Evolutionary conservation across 495 filamentous ascomycete genomes (phyloP), one percentile per base, ranked within the genome.

Genomic region (Tuber brumale): DNA sequence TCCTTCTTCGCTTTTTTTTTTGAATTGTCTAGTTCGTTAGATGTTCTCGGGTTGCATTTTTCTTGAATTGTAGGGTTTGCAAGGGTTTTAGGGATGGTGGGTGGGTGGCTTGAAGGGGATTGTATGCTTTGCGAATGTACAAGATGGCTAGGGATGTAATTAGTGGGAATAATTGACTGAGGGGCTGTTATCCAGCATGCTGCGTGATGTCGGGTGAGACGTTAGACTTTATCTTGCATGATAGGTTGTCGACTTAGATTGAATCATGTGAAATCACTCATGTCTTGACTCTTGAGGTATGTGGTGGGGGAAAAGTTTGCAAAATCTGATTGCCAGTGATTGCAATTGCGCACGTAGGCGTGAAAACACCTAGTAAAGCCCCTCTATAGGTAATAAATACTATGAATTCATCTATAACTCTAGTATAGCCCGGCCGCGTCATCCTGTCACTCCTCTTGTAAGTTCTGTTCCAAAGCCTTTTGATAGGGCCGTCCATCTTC

Each of bases 21-120:
- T 66, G 57, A 66, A 66, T 66, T 35, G 57, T 35, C 57, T 66
- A 16, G 57, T 66, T 66, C 27, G 57, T 66, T 66, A 66, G 57
- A 35, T 66, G 57, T 66, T 66, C 57, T 35, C 27, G 57, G 57
- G 57, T 66, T 35, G 57, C 27, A 3, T 35, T 35, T 66, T 66
- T 66, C 27, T 35, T 66, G 27, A 66, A 66, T 31, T 66, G 57
- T 66, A 66, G 27, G 57, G 57, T 66, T 66, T 66, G 27, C 57
- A 66, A 66, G 6, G 57, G 57, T 16, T 66, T 66, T 35, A 66
- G 57, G 57, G 57, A n/a, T n/a, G n/a, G 35, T 66, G 57, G 57
- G 57, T 31, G 9, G 51, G 57, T 66, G 27, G 5, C 14, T 66
- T 66, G 27, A 35, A 66, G 31, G 10, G 27, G 57, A 19, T 66